phyloP scores from a whole-genome alignment of 1,284 basidiomycete species.

The Apiotrichum akiyoshidainum region DNA sequence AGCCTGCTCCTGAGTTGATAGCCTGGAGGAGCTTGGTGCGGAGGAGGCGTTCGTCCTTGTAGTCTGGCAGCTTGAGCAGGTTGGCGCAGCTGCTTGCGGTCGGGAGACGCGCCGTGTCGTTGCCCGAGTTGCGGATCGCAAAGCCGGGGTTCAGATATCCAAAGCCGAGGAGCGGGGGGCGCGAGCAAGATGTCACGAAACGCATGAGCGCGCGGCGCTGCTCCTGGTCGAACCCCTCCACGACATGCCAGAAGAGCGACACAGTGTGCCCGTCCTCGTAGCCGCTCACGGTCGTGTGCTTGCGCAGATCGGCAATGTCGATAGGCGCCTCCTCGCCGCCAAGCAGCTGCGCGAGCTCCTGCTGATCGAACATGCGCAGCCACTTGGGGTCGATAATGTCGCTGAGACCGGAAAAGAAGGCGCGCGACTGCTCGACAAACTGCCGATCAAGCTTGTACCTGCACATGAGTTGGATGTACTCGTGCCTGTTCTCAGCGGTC shows the following conservation, averaged over 20 bases:
- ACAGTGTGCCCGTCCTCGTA: slow-evolving; percentile 70
- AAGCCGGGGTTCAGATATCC: slow-evolving; percentile 80
- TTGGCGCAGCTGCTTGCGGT: slow-evolving; percentile 68
- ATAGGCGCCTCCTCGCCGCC: slow-evolving; percentile 79
- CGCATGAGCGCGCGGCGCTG: slow-evolving; percentile 70
- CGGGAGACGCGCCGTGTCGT: slow-evolving; percentile 70
- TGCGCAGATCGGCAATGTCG: slow-evolving; percentile 72
- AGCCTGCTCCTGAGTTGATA: slow-evolving; percentile 78
- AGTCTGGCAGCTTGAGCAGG: slow-evolving; percentile 59
- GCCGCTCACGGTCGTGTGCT: slow-evolving; percentile 74
- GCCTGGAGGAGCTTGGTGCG: slow-evolving; percentile 79
- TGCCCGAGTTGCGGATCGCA: slow-evolving; percentile 72
- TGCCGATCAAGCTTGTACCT: slow-evolving; percentile 86
- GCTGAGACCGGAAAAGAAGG: slow-evolving; percentile 64
- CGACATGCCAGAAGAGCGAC: slow-evolving; percentile 66
- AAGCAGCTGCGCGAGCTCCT: slow-evolving; percentile 79
- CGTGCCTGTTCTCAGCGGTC: slow-evolving; percentile 81
- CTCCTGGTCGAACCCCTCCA: slow-evolving; percentile 56
- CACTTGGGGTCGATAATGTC: slow-evolving; percentile 87
- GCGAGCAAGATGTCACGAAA: slow-evolving; percentile 86
- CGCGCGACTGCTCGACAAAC: slow-evolving; percentile 79
- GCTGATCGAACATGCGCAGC: slow-evolving; percentile 93
- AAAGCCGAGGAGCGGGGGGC: slow-evolving; percentile 84
- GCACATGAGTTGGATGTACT: slow-evolving; percentile 86
- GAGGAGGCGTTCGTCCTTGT: slow-evolving; percentile 59